Conservation (phyloP, 2,329 filamentous ascomycete genomes). For the Pseudocercospora vitis region DNA sequence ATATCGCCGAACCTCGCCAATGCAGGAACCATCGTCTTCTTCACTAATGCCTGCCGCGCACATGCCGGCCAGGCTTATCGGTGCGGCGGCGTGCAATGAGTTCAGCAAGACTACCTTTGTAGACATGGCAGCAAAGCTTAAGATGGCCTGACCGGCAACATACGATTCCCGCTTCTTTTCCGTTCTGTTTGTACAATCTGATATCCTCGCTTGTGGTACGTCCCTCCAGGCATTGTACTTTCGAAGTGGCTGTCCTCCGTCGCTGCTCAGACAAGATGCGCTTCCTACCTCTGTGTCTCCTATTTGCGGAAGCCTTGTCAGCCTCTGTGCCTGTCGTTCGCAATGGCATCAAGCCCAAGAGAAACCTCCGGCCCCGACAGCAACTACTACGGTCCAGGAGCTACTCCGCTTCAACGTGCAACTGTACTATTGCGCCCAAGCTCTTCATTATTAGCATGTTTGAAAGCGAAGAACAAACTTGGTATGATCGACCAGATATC, state of each 20-base stretch:
- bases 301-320: neutral
- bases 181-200: neutral
- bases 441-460: slow-evolving; percentile 65
- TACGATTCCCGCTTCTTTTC: neutral
- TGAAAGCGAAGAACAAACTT: slow-evolving; percentile 50
- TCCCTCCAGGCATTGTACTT: no score
- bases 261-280: slow-evolving; percentile 10
- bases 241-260: no score
- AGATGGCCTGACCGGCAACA: neutral
- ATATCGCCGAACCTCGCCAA: neutral
- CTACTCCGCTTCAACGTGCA: neutral
- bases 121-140: no score
- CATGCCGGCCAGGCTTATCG: neutral
- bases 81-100: neutral
- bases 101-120: no score
- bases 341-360: slow-evolving; percentile 13
- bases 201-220: no score
- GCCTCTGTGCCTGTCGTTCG: slow-evolving; percentile 12
- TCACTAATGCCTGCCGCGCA: neutral
- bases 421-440: slow-evolving; percentile 47
- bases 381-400: neutral
- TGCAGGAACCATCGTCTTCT: neutral
- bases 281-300: neutral
- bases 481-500: slow-evolving; percentile 35
- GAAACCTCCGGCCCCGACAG: neutral